phyloP scores from a whole-genome alignment of 176 grass and related monocot species.

The Echinochloa phyllopogon region DNA sequence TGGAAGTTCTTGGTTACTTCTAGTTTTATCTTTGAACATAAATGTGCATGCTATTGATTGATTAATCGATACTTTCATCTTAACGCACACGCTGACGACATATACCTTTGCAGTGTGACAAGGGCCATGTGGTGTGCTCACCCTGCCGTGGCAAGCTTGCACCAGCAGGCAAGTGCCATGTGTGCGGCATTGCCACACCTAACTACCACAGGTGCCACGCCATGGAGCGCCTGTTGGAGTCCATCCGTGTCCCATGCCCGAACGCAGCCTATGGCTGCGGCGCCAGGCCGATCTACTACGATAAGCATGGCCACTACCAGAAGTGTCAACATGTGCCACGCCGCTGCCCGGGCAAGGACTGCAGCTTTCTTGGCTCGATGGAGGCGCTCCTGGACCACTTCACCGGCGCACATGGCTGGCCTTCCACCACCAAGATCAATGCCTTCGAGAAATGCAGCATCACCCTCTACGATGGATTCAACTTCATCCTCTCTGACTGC shows the following conservation, averaged over 20 bases:
- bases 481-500: conserved; percentile 25
- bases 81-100: neutral
- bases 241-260: neutral
- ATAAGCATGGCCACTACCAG: neutral
- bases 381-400: conserved; percentile 24
- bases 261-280: neutral
- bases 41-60: neutral
- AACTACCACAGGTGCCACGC: neutral
- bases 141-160: conserved; percentile 7
- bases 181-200: neutral
- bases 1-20: neutral
- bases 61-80: neutral
- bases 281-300: neutral
- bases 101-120: neutral
- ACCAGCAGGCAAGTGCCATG: conserved; percentile 2
- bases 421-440: neutral
- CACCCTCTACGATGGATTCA: conserved; percentile 21
- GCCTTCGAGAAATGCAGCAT: neutral
- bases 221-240: neutral
- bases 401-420: neutral
- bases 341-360: neutral
- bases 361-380: neutral
- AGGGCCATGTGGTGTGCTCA: conserved; percentile 35
- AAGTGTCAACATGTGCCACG: neutral
- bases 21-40: neutral